Evolutionary conservation across 257 asterid genomes (phyloP), one percentile per base, ranked within the genome.

Genomic region (Craterostigma plantagineum): DNA sequence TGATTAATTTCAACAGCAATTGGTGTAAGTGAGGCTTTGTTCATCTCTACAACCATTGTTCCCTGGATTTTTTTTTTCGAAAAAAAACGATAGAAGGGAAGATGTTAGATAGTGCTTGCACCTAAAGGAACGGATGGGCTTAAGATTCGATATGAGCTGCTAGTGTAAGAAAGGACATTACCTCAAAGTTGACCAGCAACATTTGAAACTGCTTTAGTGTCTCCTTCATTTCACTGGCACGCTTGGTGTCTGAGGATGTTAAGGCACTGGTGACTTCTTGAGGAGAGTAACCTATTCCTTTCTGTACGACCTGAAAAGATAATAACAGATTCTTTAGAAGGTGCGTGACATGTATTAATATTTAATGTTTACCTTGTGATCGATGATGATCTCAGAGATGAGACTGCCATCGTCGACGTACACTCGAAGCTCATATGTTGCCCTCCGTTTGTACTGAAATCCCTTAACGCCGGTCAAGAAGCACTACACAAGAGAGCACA

Each of bases 341-440:
- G n/a, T n/a, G n/a, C n/a, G n/a, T n/a, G n/a, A n/a, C n/a, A n/a
- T n/a, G n/a, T n/a, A 35, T 40, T 40, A n/a, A 3, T 16, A 40
- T 10, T 14, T 42, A 11, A 43, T 35, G 63, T 92, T 57, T 55
- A 82, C 97, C 10, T 60, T 68, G 57, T 90, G 92, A 64, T 72
- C 84, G 35, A 79, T 51, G 49, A 77, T 72, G 59, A 90, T 71
- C 55, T 83, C 84, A 14, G 81, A 74, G 61, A 87, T 83, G 44
- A 87, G 93, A 69, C 98, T 90, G 55, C 99, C 99, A 53, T 90
- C 99, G 46, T 90, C 99, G 30, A 83, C 56, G 58, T 56, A 74
- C 52, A 66, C 87, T 33, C 57, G 90, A 47, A 90, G 95, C 63
- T 79, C 91, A 49, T 68, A 90, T 23, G 64, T 56, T 56, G 62